Conservation (phyloP, 768 basidiomycete genomes). For the Podaxis sp. region DNA sequence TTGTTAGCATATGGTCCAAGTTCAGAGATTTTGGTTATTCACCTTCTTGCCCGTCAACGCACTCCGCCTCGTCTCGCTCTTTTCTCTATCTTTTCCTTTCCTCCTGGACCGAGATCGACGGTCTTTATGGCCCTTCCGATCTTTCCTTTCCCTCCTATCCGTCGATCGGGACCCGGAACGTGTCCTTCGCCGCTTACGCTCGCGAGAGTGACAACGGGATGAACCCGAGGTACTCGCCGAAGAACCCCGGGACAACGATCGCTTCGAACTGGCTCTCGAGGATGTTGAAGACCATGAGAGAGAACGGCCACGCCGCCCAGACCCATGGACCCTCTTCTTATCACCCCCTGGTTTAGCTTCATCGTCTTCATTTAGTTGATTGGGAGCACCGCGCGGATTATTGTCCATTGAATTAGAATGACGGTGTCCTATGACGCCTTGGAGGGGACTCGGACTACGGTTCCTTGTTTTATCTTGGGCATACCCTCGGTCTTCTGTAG, state of each 20-base stretch:
- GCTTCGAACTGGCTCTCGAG: conserved; percentile 11
- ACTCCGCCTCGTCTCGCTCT: conserved; percentile 44
- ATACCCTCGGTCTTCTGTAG: background rate
- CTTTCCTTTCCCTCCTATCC: conserved; percentile 3
- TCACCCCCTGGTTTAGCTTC: background rate
- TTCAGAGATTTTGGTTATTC: background rate
- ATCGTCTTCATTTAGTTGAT: background rate
- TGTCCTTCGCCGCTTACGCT: conserved; percentile 13
- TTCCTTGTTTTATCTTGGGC: background rate
- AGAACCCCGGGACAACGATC: conserved; percentile 1
- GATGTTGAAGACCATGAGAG: background rate
- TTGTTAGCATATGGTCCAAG: background rate
- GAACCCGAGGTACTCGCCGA: background rate
- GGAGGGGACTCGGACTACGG: background rate
- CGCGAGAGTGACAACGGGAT: conserved; percentile 2
- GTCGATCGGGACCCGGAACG: conserved; percentile 12
- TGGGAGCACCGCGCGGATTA: background rate
- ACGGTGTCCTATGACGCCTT: too few relatives aligned
- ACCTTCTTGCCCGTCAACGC: conserved; percentile 63
- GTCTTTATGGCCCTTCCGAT: conserved; percentile 16
- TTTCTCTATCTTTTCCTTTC: conserved; percentile 27
- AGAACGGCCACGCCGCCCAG: conserved; percentile 4
- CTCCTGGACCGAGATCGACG: conserved; percentile 23
- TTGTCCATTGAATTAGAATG: background rate
- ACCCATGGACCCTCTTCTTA: background rate